A percentile compares a stretch with the other conserved stretches of the same genome.
Conservation (phyloP, 2,329 filamentous ascomycete genomes). For the Beauveria bassiana region DNA sequence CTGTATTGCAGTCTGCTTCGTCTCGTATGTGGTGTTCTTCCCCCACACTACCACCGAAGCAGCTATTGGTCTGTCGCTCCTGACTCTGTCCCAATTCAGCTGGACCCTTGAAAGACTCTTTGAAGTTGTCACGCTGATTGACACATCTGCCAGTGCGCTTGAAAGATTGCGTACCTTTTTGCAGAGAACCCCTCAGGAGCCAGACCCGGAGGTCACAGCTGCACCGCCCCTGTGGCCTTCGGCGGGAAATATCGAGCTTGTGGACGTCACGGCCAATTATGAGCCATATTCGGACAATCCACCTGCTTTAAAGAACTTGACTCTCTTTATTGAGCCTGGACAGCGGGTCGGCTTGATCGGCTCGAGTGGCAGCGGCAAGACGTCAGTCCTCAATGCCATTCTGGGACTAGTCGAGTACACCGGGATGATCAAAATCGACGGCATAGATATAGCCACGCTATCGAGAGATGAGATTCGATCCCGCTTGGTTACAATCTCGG, state of each 20-base stretch:
- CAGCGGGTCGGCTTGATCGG: constrained; percentile 5
- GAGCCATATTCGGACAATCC: not conserved
- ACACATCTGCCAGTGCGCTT: constrained; percentile 2
- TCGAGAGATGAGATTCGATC: constrained; percentile 33
- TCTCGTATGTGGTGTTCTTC: constrained; percentile 27
- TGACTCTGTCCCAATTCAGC: not conserved
- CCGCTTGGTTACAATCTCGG: constrained; percentile 34
- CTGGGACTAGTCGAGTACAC: constrained; percentile 5
- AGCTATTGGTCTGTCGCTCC: not conserved
- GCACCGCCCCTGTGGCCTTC: not conserved
- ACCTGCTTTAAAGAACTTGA: not conserved
- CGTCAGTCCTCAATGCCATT: constrained; percentile 3
- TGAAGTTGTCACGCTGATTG: not conserved
- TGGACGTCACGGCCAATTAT: not conserved
- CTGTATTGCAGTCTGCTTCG: constrained; percentile 36
- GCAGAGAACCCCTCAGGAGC: not conserved
- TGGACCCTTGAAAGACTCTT: constrained; percentile 1
- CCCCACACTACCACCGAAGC: not conserved
- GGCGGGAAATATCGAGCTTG: not conserved
- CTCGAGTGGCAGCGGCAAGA: constrained; percentile 6
- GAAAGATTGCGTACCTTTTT: not conserved
- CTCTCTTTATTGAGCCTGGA: not conserved
- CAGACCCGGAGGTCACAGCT: not conserved
- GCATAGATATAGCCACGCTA: constrained; percentile 30
- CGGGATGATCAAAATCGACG: constrained; percentile 32